Percentiles rank a stretch among this genome's conserved stretches.
These are phyloP conservation scores for Ilex paraguariensis DNA, from an alignment of 305 asterid species.

Conservation along the genomic window DNA sequence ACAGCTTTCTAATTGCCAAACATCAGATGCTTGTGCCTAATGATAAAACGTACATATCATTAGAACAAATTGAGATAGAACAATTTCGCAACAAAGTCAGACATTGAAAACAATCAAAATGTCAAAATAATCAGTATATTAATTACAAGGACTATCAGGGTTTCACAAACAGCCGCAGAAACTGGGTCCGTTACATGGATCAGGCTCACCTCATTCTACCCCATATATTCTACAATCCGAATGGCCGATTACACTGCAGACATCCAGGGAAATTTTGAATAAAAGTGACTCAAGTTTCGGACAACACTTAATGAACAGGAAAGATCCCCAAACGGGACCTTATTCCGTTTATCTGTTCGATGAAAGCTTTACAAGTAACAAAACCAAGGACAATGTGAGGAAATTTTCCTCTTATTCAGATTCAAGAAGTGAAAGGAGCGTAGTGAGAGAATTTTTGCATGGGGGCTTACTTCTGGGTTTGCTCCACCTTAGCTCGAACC, in stretches of 20 bases:
- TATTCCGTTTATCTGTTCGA: slow-evolving; percentile 24
- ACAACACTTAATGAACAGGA: slow-evolving; percentile 22
- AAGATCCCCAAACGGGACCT: slow-evolving; percentile 18
- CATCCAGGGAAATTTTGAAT: slow-evolving; percentile 19
- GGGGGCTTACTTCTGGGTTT: slow-evolving; percentile 54
- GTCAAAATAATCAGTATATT: too few relatives aligned
- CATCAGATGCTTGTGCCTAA: too few relatives aligned
- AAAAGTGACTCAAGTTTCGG: slow-evolving; percentile 14
- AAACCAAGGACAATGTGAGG: slow-evolving; percentile 21
- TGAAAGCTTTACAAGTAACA: slow-evolving; percentile 28
- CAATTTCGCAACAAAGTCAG: too few relatives aligned
- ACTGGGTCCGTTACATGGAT: background rate
- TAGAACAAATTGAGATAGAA: too few relatives aligned
- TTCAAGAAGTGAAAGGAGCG: slow-evolving; percentile 16
- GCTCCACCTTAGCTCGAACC: slow-evolving; percentile 91
- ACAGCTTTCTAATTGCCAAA: too few relatives aligned
- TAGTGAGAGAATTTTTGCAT: background rate
- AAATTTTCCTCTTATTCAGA: slow-evolving; percentile 39
- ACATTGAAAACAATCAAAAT: too few relatives aligned
- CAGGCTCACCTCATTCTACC: slow-evolving; percentile 20
- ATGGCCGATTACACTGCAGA: slow-evolving; percentile 6
- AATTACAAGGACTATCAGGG: too few relatives aligned
- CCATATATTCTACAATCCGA: slow-evolving; percentile 25
- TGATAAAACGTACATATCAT: too few relatives aligned
- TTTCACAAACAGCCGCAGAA: too few relatives aligned